phyloP scores from a whole-genome alignment of 202 grass and related monocot species.

The Hordeum pubiflorum region DNA sequence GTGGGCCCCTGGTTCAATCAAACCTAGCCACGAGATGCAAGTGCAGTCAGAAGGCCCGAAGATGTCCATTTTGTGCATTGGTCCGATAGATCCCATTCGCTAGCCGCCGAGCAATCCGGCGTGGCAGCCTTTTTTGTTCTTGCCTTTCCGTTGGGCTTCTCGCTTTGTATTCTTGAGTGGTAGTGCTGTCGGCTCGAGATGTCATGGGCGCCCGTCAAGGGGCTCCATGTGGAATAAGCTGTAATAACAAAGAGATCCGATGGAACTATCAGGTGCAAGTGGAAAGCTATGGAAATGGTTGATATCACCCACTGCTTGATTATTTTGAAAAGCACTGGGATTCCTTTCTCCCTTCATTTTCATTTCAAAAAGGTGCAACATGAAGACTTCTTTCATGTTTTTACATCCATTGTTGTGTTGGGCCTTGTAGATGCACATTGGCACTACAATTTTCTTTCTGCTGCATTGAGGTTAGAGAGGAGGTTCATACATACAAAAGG shows the following conservation, averaged over 20 bases:
- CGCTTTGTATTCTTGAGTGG: slow-evolving; percentile 42
- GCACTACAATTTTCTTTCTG: not conserved
- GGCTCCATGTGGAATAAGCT: slow-evolving; percentile 36
- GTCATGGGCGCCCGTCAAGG: slow-evolving; percentile 20
- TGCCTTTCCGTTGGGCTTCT: slow-evolving; percentile 30
- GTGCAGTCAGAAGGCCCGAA: slow-evolving; percentile 19
- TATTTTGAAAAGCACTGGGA: slow-evolving; percentile 19
- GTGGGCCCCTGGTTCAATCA: slow-evolving; percentile 57
- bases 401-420: not conserved
- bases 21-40: slow-evolving; percentile 24
- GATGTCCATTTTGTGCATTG: slow-evolving; percentile 40
- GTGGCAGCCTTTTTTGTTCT: slow-evolving; percentile 40
- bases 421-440: not conserved
- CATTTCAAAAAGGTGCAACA: not conserved
- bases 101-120: slow-evolving; percentile 41
- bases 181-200: slow-evolving; percentile 51
- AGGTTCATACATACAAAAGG: no score
- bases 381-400: not conserved
- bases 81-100: slow-evolving; percentile 28
- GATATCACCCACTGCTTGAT: slow-evolving; percentile 38
- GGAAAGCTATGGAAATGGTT: slow-evolving; percentile 47
- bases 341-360: not conserved
- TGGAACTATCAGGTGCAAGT: slow-evolving; percentile 60
- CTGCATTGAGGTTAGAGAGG: not conserved
- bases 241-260: slow-evolving; percentile 44